Evolutionary conservation across 345 rosid genomes (phyloP).

Genomic region (Anastatica hierochuntica): DNA sequence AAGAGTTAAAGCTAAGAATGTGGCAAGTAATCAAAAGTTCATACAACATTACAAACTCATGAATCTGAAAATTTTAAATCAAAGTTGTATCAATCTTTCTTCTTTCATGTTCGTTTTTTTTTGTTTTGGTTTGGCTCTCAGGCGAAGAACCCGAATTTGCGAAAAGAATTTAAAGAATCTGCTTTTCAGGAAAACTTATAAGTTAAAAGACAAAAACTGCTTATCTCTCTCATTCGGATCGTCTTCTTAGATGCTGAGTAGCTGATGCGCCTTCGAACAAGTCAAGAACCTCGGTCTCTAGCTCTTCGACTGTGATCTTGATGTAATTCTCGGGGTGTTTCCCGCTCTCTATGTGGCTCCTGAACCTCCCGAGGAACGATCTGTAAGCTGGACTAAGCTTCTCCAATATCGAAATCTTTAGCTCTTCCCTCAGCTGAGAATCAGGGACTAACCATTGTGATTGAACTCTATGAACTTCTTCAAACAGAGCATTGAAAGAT

Average conservation of each 20-base stretch:
- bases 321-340: slow-evolving; percentile 93
- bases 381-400: slow-evolving; percentile 86
- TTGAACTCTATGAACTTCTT: slow-evolving; percentile 80
- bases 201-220: too few species aligned
- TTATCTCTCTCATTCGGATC: slow-evolving; percentile 53
- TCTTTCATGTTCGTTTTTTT: too few species aligned
- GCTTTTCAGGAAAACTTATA: too few species aligned
- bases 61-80: slow-evolving; percentile 13
- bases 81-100: too few species aligned
- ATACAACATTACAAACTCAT: slow-evolving; percentile 23
- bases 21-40: slow-evolving; percentile 24
- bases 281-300: slow-evolving; percentile 81
- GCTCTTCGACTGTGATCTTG: slow-evolving; percentile 81
- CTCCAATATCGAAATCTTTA: slow-evolving; percentile 77
- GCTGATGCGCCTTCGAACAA: slow-evolving; percentile 86
- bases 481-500: slow-evolving; percentile 75
- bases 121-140: too few species aligned
- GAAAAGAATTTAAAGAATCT: slow-evolving; percentile 28
- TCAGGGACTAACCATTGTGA: slow-evolving; percentile 79
- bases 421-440: slow-evolving; percentile 82
- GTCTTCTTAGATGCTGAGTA: slow-evolving; percentile 73
- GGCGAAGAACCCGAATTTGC: slow-evolving; percentile 15
- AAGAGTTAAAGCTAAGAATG: too few species aligned
- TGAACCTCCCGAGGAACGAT: slow-evolving; percentile 85
- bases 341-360: slow-evolving; percentile 88